Conservation (phyloP, 1,139 yeast genomes). For the Martiniozyma asiatica region DNA sequence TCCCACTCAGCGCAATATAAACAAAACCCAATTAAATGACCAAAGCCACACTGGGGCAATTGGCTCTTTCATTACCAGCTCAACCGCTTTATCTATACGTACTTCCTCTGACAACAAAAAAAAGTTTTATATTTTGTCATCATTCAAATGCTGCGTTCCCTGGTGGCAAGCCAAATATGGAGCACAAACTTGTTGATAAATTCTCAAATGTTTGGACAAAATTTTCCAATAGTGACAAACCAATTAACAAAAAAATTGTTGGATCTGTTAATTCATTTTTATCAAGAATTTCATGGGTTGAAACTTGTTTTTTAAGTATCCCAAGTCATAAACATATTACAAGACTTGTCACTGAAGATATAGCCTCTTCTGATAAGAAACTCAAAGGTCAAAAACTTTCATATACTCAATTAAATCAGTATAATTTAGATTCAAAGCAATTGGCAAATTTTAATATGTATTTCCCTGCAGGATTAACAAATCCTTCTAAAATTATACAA, state of each 20-base stretch:
- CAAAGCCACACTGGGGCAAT: no score
- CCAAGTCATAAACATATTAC: constrained; percentile 39
- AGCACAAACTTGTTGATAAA: constrained; percentile 26
- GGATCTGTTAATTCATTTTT: constrained; percentile 27
- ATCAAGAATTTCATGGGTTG: constrained; percentile 39
- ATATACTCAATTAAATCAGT: constrained; percentile 5
- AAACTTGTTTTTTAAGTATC: constrained; percentile 37
- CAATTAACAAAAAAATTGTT: constrained; percentile 31
- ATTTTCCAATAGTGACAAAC: constrained; percentile 27
- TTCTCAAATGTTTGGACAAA: constrained; percentile 38
- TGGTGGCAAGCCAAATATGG: constrained; percentile 26
- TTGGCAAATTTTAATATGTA: constrained; percentile 20
- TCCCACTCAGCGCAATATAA: no score
- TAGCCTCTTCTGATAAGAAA: constrained; percentile 1
- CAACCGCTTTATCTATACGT: constrained; percentile 34
- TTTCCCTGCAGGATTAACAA: constrained; percentile 18
- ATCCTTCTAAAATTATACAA: constrained; percentile 10
- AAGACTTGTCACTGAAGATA: constrained; percentile 29
- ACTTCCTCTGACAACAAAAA: constrained; percentile 47
- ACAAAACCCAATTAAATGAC: no score
- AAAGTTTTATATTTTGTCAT: constrained; percentile 48
- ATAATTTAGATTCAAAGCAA: constrained; percentile 12
- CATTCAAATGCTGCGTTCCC: constrained; percentile 30
- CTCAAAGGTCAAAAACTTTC: constrained; percentile 8
- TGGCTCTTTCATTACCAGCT: background rate